These are phyloP conservation scores for Candida ponderosae DNA, from an alignment of 805 yeast genomes.

Conservation along the genomic window DNA sequence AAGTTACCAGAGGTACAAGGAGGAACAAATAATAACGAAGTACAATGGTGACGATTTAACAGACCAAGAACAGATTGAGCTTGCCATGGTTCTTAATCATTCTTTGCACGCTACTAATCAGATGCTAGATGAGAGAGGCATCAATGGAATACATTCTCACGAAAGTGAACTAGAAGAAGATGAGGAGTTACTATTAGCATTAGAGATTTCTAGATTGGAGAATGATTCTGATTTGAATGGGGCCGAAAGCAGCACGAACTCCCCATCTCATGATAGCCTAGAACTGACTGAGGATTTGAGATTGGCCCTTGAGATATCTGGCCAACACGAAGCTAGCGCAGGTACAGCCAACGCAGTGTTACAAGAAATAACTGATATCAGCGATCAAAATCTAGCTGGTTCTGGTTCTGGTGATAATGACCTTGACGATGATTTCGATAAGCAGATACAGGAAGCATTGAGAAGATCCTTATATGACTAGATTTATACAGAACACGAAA, in stretches of 20 bases:
- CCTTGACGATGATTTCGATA: slow-evolving; percentile 4
- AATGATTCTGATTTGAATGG: neutral
- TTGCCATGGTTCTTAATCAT: slow-evolving; percentile 17
- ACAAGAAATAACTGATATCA: neutral
- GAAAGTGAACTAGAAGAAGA: slow-evolving; percentile 3
- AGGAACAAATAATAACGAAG: slow-evolving; percentile 9
- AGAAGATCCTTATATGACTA: slow-evolving; percentile 15
- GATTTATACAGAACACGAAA: too few relatives aligned
- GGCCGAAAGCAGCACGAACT: too few relatives aligned
- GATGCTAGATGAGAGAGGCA: neutral
- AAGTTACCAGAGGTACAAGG: slow-evolving; percentile 7
- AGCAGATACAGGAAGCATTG: slow-evolving; percentile 16
- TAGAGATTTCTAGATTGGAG: slow-evolving; percentile 7
- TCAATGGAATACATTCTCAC: slow-evolving; percentile 1
- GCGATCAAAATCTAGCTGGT: neutral
- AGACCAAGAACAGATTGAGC: slow-evolving; percentile 16
- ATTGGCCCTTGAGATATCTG: too few relatives aligned
- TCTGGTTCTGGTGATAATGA: neutral
- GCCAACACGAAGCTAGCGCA: too few relatives aligned
- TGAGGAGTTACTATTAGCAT: slow-evolving; percentile 6
- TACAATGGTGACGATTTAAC: slow-evolving; percentile 16
- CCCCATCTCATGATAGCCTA: too few relatives aligned
- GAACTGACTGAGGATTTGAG: too few relatives aligned
- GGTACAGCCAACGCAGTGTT: neutral
- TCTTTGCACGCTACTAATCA: slow-evolving; percentile 16